Evolutionary conservation across 306 rosid genomes (phyloP).

Genomic region (Potentilla sterilis): DNA sequence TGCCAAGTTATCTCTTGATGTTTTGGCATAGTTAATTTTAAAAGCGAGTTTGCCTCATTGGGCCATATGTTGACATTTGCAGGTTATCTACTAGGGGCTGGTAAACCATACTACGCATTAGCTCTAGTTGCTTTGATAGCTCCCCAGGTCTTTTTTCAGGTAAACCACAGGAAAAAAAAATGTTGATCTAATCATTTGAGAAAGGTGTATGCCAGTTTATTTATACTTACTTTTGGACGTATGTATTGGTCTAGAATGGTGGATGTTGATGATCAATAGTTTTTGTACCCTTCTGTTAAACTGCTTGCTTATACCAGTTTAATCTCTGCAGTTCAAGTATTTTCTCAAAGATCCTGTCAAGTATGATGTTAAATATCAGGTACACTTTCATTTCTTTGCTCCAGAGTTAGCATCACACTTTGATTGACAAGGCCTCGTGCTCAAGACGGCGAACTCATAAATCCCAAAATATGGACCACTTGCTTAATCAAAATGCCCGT

Average conservation of each 20-base stretch:
- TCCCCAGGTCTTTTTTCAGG: conserved; percentile 96
- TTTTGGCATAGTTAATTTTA: neutral
- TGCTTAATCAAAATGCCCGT: neutral
- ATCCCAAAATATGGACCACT: neutral
- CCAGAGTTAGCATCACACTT: neutral
- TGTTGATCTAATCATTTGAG: neutral
- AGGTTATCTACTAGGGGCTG: conserved; percentile 90
- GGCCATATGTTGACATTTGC: conserved; percentile 24
- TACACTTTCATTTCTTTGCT: conserved; percentile 4
- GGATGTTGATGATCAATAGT: neutral
- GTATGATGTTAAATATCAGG: conserved; percentile 67
- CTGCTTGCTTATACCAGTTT: conserved; percentile 2
- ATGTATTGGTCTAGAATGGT: neutral
- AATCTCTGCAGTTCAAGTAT: conserved; percentile 45
- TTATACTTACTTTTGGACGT: neutral
- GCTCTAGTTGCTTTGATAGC: conserved; percentile 70
- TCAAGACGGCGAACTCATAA: neutral
- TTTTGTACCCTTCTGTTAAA: neutral
- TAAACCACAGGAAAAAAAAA: conserved; percentile 18
- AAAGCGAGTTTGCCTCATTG: neutral
- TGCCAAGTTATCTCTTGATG: neutral
- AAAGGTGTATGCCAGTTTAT: neutral
- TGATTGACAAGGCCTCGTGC: neutral
- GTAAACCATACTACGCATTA: conserved; percentile 81
- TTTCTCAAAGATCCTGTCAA: conserved; percentile 64